Evolutionary conservation across 2,329 filamentous ascomycete genomes (phyloP).

Genomic region (Cercospora sesami): DNA sequence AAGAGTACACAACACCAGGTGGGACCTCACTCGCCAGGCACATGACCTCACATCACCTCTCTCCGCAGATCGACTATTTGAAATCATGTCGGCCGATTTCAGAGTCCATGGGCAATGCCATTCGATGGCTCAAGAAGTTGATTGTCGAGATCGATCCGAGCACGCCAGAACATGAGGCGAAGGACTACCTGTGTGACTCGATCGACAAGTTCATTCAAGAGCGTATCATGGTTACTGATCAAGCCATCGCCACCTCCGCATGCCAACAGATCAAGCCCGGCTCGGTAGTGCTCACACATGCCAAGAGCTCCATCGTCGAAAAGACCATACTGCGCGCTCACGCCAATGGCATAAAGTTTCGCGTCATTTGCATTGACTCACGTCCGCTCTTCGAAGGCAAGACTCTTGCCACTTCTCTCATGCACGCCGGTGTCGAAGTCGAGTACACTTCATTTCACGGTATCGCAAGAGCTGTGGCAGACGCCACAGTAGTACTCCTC

Average conservation of each 20-base stretch:
- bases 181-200: constrained; percentile 71
- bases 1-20: constrained; percentile 85
- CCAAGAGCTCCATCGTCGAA: constrained; percentile 82
- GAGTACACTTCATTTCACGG: constrained; percentile 80
- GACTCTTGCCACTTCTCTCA: constrained; percentile 69
- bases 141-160: constrained; percentile 90
- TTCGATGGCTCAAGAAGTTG: constrained; percentile 88
- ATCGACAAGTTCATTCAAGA: constrained; percentile 92
- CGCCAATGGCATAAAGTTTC: constrained; percentile 69
- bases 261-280: constrained; percentile 73
- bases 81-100: constrained; percentile 93
- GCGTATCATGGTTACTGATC: constrained; percentile 81
- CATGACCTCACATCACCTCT: constrained; percentile 85
- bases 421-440: constrained; percentile 69
- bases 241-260: constrained; percentile 77
- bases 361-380: constrained; percentile 80
- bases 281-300: constrained; percentile 83
- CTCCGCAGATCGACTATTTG: constrained; percentile 92
- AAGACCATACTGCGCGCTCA: constrained; percentile 74
- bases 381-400: constrained; percentile 69
- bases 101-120: constrained; percentile 95
- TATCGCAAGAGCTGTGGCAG: constrained; percentile 70
- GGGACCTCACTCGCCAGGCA: constrained; percentile 85
- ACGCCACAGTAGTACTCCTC: constrained; percentile 73
- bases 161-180: constrained; percentile 76